These are phyloP conservation scores for Sutorius australiensis DNA, from an alignment of 768 basidiomycete genomes.

Conservation along the genomic window DNA sequence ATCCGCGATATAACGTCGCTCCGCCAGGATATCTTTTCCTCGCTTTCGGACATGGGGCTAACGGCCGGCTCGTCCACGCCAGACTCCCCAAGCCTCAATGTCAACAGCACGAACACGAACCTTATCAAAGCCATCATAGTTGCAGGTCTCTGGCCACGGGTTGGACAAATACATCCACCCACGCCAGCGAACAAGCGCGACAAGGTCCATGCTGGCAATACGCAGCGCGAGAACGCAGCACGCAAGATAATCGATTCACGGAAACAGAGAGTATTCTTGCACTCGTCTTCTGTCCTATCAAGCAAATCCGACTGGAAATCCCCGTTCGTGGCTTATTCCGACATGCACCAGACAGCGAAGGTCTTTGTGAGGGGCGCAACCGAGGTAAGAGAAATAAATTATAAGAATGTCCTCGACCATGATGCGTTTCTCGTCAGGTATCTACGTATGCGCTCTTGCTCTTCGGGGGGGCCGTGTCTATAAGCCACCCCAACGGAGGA, in stretches of 20 bases:
- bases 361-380: constrained; percentile 84
- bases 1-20: constrained; percentile 76
- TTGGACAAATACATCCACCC: constrained; percentile 74
- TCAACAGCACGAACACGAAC: constrained; percentile 61
- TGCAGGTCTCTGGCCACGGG: constrained; percentile 83
- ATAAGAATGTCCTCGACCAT: neutral
- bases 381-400: constrained; percentile 48
- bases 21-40: constrained; percentile 70
- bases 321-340: constrained; percentile 81
- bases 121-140: constrained; percentile 82
- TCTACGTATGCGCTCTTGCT: constrained; percentile 83
- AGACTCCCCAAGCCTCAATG: constrained; percentile 51
- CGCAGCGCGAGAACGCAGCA: constrained; percentile 82
- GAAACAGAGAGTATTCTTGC: constrained; percentile 68
- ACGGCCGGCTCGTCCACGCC: constrained; percentile 47
- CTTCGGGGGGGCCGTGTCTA: constrained; percentile 75
- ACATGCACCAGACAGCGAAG: constrained; percentile 78
- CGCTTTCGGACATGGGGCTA: constrained; percentile 70
- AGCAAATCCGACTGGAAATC: constrained; percentile 66
- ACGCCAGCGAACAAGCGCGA: constrained; percentile 76
- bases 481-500: constrained; percentile 78
- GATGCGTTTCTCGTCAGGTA: constrained; percentile 43
- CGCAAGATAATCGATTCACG: constrained; percentile 74
- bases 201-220: constrained; percentile 75
- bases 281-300: constrained; percentile 81